Conservation (phyloP, 306 rosid genomes). For the Ochetophila trinervis region DNA sequence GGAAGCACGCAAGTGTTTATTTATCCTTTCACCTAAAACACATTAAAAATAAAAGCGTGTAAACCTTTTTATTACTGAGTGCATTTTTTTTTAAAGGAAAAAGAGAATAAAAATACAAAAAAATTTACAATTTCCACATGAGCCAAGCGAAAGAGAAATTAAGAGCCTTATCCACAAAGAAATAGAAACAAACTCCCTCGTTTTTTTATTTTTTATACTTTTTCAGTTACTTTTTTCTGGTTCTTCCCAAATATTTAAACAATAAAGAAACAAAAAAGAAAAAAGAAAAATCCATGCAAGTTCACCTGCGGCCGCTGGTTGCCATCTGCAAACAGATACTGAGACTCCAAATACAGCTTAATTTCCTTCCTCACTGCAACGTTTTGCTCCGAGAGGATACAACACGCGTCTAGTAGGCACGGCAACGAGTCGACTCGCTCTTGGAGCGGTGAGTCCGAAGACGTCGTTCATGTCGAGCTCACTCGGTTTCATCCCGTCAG, state of each 20-base stretch:
- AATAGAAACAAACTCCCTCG: not conserved
- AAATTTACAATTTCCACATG: not conserved
- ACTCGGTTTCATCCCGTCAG: slow-evolving; percentile 72
- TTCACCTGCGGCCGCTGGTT: too few relatives aligned
- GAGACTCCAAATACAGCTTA: too few relatives aligned
- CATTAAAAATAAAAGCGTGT: not conserved
- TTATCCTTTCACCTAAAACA: too few relatives aligned
- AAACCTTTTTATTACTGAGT: not conserved
- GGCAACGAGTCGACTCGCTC: slow-evolving; percentile 72
- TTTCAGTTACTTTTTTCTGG: not conserved
- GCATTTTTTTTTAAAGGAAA: not conserved
- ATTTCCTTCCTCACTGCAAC: not conserved
- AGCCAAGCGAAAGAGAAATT: not conserved
- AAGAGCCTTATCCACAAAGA: slow-evolving; percentile 9
- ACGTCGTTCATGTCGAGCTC: slow-evolving; percentile 77
- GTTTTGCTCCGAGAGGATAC: slow-evolving; percentile 27
- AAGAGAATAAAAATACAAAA: not conserved
- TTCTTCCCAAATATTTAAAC: slow-evolving; percentile 4
- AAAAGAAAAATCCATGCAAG: not conserved
- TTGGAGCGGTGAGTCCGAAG: slow-evolving; percentile 91
- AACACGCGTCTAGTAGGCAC: slow-evolving; percentile 62
- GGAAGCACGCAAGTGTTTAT: too few relatives aligned
- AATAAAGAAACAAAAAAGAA: not conserved
- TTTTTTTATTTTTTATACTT: slow-evolving; percentile 5
- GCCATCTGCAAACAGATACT: too few relatives aligned